A percentile compares a stretch with the other conserved stretches of the same genome.
Evolutionary conservation across 345 rosid species (phyloP).

Genomic region (Gossypium mustelinum): DNA sequence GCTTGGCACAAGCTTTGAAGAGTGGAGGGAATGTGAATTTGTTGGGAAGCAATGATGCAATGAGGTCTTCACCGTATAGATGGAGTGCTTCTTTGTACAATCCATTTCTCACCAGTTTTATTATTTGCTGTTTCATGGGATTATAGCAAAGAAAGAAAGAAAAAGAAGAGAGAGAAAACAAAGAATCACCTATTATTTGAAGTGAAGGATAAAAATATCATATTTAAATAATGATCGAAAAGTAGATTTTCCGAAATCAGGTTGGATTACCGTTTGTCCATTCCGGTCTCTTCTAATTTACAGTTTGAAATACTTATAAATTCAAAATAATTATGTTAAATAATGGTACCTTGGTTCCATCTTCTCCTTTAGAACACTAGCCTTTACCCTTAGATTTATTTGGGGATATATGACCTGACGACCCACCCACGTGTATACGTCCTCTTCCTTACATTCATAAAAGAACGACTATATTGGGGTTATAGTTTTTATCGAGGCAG

Average conservation of each 20-base stretch:
- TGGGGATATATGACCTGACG: too few relatives aligned
- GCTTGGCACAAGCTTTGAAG: slow-evolving; percentile 57
- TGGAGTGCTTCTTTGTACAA: slow-evolving; percentile 33
- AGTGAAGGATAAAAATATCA: neutral
- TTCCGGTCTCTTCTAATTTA: too few relatives aligned
- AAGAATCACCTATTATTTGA: neutral
- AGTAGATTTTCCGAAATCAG: neutral
- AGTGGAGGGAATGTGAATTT: slow-evolving; percentile 67
- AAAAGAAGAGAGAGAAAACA: neutral
- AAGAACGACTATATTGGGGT: too few relatives aligned
- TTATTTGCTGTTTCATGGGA: slow-evolving; percentile 31
- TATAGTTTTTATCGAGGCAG: too few relatives aligned
- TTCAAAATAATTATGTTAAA: too few relatives aligned
- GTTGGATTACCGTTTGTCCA: neutral
- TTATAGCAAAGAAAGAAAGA: neutral
- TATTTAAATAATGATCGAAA: too few relatives aligned
- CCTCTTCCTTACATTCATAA: too few relatives aligned
- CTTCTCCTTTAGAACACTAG: too few relatives aligned
- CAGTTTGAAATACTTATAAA: too few relatives aligned
- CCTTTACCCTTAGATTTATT: too few relatives aligned
- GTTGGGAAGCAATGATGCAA: slow-evolving; percentile 29
- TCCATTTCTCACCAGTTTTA: slow-evolving; percentile 33
- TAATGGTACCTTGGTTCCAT: too few relatives aligned
- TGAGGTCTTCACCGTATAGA: slow-evolving; percentile 24
- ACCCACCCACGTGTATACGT: too few relatives aligned